Percentiles rank a stretch among this genome's conserved stretches.
Evolutionary conservation across 1,284 basidiomycete species (phyloP).

Genomic region (Fomitiporia mediterranea): DNA sequence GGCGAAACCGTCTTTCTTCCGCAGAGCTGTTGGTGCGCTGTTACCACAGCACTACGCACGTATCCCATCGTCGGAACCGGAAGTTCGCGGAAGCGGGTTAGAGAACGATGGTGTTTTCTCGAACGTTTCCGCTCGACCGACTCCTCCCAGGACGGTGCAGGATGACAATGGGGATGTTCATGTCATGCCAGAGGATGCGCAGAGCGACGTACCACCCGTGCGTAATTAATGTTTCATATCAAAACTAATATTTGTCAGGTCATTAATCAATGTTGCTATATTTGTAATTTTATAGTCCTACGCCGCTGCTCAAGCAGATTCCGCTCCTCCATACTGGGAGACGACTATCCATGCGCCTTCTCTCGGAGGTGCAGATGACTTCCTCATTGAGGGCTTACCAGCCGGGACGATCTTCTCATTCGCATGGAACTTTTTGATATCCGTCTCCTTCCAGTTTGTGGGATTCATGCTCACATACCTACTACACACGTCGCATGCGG

Average conservation of each 20-base stretch:
- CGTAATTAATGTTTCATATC: slow-evolving; percentile 29
- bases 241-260: neutral
- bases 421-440: slow-evolving; percentile 77
- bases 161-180: slow-evolving; percentile 58
- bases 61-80: slow-evolving; percentile 41
- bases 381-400: slow-evolving; percentile 73
- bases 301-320: slow-evolving; percentile 82
- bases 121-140: slow-evolving; percentile 91
- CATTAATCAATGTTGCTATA: slow-evolving; percentile 1
- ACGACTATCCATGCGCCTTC: slow-evolving; percentile 83
- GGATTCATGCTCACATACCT: slow-evolving; percentile 94
- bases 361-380: slow-evolving; percentile 49
- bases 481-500: slow-evolving; percentile 91
- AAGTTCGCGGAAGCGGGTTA: slow-evolving; percentile 65
- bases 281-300: slow-evolving; percentile 68
- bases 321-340: slow-evolving; percentile 96
- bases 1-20: slow-evolving; percentile 50
- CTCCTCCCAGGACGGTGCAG: slow-evolving; percentile 36
- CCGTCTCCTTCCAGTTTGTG: slow-evolving; percentile 95
- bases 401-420: slow-evolving; percentile 71
- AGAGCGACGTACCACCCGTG: slow-evolving; percentile 82
- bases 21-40: slow-evolving; percentile 59
- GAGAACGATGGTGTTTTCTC: slow-evolving; percentile 96
- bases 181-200: slow-evolving; percentile 75
- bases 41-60: slow-evolving; percentile 72